phyloP scores from a whole-genome alignment of 2,329 filamentous ascomycete genomes.

The Cephalotrichum gorgonifer region DNA sequence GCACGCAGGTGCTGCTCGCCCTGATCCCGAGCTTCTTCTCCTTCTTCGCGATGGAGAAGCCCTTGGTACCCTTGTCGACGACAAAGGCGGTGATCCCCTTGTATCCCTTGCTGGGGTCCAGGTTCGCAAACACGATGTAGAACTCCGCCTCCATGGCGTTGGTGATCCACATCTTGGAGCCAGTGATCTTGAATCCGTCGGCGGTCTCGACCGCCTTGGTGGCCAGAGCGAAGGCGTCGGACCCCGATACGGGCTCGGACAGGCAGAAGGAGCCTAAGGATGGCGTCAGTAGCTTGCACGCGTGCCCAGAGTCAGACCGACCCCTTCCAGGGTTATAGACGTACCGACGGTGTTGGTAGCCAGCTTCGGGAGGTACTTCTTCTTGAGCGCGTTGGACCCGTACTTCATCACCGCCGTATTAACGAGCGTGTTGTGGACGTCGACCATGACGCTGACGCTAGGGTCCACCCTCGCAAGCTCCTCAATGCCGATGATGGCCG shows the following conservation, averaged over 20 bases:
- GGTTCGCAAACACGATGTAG: conserved; percentile 97
- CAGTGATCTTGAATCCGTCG: conserved; percentile 76
- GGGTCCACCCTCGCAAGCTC: conserved; percentile 91
- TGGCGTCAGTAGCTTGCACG: neutral
- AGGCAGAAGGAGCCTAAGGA: conserved; percentile 74
- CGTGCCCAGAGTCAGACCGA: neutral
- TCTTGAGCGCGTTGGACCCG: conserved; percentile 65
- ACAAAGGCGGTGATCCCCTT: conserved; percentile 95
- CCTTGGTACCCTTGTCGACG: conserved; percentile 78
- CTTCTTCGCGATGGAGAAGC: conserved; percentile 96
- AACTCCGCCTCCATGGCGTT: conserved; percentile 89
- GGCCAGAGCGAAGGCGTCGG: conserved; percentile 89
- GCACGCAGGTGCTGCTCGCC: conserved; percentile 90
- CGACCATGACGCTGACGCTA: conserved; percentile 86
- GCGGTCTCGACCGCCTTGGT: conserved; percentile 81
- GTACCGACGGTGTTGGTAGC: conserved; percentile 72
- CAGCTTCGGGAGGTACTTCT: conserved; percentile 79
- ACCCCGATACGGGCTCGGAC: conserved; percentile 85
- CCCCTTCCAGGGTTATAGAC: neutral
- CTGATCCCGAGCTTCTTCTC: conserved; percentile 99
- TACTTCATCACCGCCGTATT: conserved; percentile 88
- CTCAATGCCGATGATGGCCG: conserved; percentile 93
- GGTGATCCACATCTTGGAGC: conserved; percentile 99
- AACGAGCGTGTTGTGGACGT: conserved; percentile 97
- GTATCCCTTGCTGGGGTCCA: conserved; percentile 87